A percentile compares a stretch with the other conserved stretches of the same genome.
Evolutionary conservation across 345 rosid genomes (phyloP).

Genomic region (Brassica carinata): DNA sequence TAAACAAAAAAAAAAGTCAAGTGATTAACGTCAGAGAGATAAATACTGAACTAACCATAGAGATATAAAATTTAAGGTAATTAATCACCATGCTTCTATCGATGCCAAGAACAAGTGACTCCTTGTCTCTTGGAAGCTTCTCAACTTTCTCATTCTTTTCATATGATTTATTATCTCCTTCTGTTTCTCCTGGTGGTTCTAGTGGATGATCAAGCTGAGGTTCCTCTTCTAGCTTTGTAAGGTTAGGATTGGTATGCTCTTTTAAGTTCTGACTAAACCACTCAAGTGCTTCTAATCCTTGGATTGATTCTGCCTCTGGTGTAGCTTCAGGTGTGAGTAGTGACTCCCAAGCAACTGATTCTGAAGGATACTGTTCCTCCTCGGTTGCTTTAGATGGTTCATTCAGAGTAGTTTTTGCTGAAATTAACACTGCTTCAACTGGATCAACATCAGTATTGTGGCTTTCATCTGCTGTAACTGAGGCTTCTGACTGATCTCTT

Average conservation of each 20-base stretch:
- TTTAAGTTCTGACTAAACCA: conserved; percentile 37
- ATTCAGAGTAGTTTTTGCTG: not conserved
- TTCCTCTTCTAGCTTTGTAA: conserved; percentile 3
- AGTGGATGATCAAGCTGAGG: conserved; percentile 7
- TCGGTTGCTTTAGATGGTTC: conserved; percentile 12
- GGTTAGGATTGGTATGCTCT: conserved; percentile 12
- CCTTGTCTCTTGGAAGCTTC: conserved; percentile 5
- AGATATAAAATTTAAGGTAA: not conserved
- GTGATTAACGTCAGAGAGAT: not conserved
- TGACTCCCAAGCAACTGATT: conserved; percentile 5
- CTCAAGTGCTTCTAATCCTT: conserved; percentile 25
- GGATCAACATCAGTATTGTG: not conserved
- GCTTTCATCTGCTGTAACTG: not conserved
- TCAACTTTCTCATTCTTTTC: not conserved
- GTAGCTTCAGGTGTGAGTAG: not conserved
- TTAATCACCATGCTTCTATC: conserved; percentile 35
- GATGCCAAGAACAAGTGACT: conserved; percentile 22
- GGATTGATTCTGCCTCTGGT: conserved; percentile 3
- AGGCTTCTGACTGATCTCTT: not conserved
- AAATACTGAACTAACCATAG: not conserved
- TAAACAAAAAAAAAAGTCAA: not conserved
- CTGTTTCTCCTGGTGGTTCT: not conserved
- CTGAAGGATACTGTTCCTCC: not conserved
- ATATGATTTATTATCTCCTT: conserved; percentile 4
- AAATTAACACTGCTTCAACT: not conserved